Conservation (phyloP, 2,329 filamentous ascomycete genomes). For the Escovopsis sp. region DNA sequence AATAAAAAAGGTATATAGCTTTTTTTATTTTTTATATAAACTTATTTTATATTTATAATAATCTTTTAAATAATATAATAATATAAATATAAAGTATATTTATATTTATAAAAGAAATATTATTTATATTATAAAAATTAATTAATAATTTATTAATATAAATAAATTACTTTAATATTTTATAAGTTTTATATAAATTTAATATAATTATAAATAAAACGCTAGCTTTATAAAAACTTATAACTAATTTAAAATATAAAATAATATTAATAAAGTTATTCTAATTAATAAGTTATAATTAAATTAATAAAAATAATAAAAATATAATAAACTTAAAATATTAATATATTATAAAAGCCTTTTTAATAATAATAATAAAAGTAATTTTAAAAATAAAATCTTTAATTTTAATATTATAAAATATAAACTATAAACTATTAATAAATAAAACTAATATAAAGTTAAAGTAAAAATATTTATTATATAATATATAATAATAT, state of each 20-base stretch:
- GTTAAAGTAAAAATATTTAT: no score
- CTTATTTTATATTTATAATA: no score
- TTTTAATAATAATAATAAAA: neutral
- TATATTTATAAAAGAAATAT: no score
- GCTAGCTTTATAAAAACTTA: no score
- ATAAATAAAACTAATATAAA: no score
- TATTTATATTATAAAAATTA: neutral
- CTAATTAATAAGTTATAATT: neutral
- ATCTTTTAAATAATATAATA: no score
- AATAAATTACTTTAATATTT: neutral
- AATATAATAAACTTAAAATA: neutral
- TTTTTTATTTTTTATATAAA: no score
- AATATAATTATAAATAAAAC: neutral
- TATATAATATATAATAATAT: no score
- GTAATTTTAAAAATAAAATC: neutral
- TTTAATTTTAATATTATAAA: neutral
- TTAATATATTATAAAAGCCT: neutral
- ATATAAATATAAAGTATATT: no score
- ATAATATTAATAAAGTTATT: neutral
- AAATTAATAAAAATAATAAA: neutral
- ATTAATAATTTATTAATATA: neutral
- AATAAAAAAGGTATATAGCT: no score
- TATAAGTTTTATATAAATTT: neutral
- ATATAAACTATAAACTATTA: no score
- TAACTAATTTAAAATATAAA: neutral